Evolutionary conservation across 2,329 filamentous ascomycete genomes (phyloP), one percentile per base, ranked within the genome.

Genomic region (Capronia epimyces): DNA sequence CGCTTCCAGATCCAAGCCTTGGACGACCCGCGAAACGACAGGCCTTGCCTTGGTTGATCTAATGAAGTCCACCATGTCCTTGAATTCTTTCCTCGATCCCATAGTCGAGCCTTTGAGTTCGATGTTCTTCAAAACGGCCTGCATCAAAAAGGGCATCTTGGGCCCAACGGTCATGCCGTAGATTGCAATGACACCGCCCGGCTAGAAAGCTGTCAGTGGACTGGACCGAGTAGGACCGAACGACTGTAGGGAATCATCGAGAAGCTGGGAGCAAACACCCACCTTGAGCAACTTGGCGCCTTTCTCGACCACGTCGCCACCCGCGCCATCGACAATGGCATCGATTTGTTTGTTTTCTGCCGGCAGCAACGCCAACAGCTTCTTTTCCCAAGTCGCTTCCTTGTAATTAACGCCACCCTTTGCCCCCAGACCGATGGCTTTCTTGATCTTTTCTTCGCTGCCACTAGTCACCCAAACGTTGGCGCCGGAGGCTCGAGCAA

Each of bases 151-250:
- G 45, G 87, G 82, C 84, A 95, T 91, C 71, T 85, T 88, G 1
- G 91, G 90, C 0, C 76, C 74, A 2, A 87, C 73, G 0, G 91
- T 97, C 91, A 97, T 96, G 54, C 93, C 91, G 66, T 97, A 97
- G 60, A 84, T 75, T 1, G 83, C 80, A 52, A 97, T 84, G n/a
- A 91, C 77, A 48, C 90, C 93, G 4, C 93, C 91, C 1, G 78
- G 69, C 79, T 79, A 55, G 32, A 54, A 42, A 10, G 18, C 8
- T 29, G 31, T 51, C 29, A 37, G 39, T 44, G 13, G 13, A 43
- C 41, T 24, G 16, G 20, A 37, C 34, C 6, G 22, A n/a, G 13
- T n/a, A n/a, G 29, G 7, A 8, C 34, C 8, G 34, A 37, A 18
- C 20, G 16, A 37, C 29, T 9, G 29, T 8, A 32, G 29, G 7